A percentile compares a stretch with the other conserved stretches of the same genome.
These are phyloP conservation scores for Cunninghamia lanceolata DNA, from an alignment of 75 land plant species.

Conservation along the genomic window DNA sequence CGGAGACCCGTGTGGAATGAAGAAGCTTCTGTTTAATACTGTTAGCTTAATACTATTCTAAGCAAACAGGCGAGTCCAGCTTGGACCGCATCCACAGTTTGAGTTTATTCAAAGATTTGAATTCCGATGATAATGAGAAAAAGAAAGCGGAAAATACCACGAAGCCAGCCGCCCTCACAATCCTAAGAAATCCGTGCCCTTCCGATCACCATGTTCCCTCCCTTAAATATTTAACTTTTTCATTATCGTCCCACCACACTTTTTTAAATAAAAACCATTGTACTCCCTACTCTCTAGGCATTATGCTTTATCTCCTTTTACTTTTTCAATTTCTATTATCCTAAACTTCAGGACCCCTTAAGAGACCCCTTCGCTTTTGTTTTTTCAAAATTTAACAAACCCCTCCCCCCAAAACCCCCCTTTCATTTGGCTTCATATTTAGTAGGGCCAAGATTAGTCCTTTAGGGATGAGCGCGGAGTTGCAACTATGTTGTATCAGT, in stretches of 20 bases:
- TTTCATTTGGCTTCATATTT: neutral
- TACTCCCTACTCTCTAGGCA: neutral
- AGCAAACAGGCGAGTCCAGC: conserved; percentile 11
- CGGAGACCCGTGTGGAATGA: neutral
- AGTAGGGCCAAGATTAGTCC: too few relatives aligned
- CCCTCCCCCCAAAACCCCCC: too few relatives aligned
- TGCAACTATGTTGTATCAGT: too few relatives aligned
- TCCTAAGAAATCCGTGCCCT: neutral
- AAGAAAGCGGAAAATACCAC: conserved; percentile 13
- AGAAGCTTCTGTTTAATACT: conserved; percentile 9
- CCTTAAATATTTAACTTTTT: neutral
- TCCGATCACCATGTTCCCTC: neutral
- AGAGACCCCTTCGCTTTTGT: too few relatives aligned
- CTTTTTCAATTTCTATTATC: neutral
- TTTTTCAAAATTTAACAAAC: neutral
- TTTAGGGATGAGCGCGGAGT: too few relatives aligned
- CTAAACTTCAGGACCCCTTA: neutral
- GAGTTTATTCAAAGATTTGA: conserved; percentile 12
- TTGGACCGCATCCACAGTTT: conserved; percentile 22
- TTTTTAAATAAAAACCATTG: neutral
- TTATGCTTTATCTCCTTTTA: neutral
- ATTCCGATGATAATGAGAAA: conserved; percentile 5
- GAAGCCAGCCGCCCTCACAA: neutral
- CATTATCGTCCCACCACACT: neutral
- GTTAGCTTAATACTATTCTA: conserved; percentile 9